phyloP scores from a whole-genome alignment of 2,329 filamentous ascomycete species.

The Beauveria bassiana region DNA sequence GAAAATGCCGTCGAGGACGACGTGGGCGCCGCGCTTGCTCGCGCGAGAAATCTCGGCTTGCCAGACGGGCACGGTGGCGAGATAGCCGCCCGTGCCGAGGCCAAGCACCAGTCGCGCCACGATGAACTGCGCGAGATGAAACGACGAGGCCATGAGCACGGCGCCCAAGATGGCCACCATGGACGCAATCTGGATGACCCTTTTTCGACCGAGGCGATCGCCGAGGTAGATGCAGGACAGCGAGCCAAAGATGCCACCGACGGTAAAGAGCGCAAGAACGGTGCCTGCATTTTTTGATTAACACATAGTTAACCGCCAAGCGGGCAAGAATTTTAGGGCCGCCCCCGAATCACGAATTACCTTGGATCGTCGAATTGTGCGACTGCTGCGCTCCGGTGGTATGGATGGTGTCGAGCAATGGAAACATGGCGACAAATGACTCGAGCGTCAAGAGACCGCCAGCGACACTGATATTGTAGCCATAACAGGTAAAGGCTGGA shows the following conservation, averaged over 20 bases:
- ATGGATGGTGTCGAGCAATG: conserved; percentile 40
- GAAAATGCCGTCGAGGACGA: conserved; percentile 43
- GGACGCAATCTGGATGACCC: conserved; percentile 46
- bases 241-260: conserved; percentile 50
- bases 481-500: conserved; percentile 38
- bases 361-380: conserved; percentile 38
- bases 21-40: conserved; percentile 38
- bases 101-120: conserved; percentile 44
- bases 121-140: conserved; percentile 26
- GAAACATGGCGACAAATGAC: conserved; percentile 49
- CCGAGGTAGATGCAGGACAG: conserved; percentile 35
- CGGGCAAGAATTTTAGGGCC: conserved; percentile 6
- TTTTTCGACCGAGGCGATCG: conserved; percentile 50
- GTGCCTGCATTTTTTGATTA: conserved; percentile 22
- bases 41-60: conserved; percentile 44
- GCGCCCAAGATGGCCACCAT: conserved; percentile 44
- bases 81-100: conserved; percentile 44
- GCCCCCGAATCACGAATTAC: too few species aligned
- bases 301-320: not conserved
- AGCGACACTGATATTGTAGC: conserved; percentile 62
- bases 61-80: conserved; percentile 47
- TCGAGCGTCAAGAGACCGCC: conserved; percentile 60
- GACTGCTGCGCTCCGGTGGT: conserved; percentile 30
- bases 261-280: conserved; percentile 44
- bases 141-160: conserved; percentile 45